Base-by-base conservation (phyloP, 371 early-diverging fungal species). In the Mucor piriformis region DNA sequence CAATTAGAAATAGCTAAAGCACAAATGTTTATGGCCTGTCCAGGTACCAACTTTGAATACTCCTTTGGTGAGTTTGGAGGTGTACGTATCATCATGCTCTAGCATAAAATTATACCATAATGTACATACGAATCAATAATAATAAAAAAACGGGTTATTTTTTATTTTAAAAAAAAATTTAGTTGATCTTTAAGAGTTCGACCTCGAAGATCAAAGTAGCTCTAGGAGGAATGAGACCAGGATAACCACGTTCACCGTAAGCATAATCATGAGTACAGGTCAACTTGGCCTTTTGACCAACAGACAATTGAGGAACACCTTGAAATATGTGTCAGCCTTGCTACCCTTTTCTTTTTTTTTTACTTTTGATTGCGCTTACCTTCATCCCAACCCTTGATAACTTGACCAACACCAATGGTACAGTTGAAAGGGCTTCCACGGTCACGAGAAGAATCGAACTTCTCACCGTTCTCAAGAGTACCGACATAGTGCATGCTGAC, bases 381-480 rank as follows among this genome's bases (percentile, higher is more conserved):
- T 70, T 84, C 83, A 66, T 84, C 84, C 84, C 84, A 84, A 65
- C 95, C 96, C 63, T 79, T 74, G 80, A 98, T 98, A 70, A 98
- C 94, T 64, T 82, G 87, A n/a, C 95, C 95, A 40, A 92, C 89
- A 67, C 98, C 98, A 63, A 98, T 95, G 32, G 63, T 66, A 81
- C 86, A 86, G 18, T 64, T 68, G 70, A 97, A 96, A 48, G 94
- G 91, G 49, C 79, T 33, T 35, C 80, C 77, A 68, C 96, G 94
- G 69, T 93, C 88, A 63, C 81, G 76, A 54, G 92, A 91, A 59
- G 92, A 91, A 72, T 98, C 98, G 54, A 98, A 98, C 79, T 88
- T 82, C 15, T 32, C 66, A 46, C 97, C 95, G 67, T 88, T 72
- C 21, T 55, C 51, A 40, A 91, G 84, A 53, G 84, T 85, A 43